Percentiles rank a stretch among this genome's conserved stretches.
Evolutionary conservation across 805 yeast species (phyloP).

Genomic region (Sporopachydermia quercuum): DNA sequence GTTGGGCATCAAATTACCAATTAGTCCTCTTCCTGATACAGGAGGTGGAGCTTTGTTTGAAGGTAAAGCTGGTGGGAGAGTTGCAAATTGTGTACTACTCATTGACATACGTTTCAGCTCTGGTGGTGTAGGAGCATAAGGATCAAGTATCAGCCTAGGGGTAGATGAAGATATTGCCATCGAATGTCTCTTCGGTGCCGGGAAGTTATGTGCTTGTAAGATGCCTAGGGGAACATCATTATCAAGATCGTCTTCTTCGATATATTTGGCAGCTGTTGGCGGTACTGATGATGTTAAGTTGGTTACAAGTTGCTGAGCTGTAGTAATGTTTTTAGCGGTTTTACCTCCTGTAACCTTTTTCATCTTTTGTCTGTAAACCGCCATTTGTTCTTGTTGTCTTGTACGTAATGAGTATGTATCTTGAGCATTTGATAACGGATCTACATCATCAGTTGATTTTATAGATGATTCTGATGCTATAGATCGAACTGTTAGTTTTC

Average conservation of each 20-base stretch:
- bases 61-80: not conserved
- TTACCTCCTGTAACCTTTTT: slow-evolving; percentile 19
- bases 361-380: slow-evolving; percentile 26
- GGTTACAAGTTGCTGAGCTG: too few relatives aligned
- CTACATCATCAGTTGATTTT: not conserved
- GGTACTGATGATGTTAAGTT: too few relatives aligned
- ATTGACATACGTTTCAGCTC: not conserved
- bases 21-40: not conserved
- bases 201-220: slow-evolving; percentile 24
- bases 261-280: slow-evolving; percentile 6
- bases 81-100: too few relatives aligned
- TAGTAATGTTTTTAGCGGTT: too few relatives aligned
- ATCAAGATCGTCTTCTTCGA: slow-evolving; percentile 20
- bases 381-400: slow-evolving; percentile 23
- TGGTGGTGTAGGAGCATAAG: slow-evolving; percentile 1
- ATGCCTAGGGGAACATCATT: slow-evolving; percentile 26
- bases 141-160: not conserved
- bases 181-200: slow-evolving; percentile 6
- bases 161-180: not conserved
- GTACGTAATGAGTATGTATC: slow-evolving; percentile 11
- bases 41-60: not conserved
- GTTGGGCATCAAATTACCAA: not conserved
- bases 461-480: not conserved
- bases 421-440: not conserved
- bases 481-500: not conserved